Base-by-base conservation (phyloP, 2,329 filamentous ascomycete species). In the Aspergillus spinulosporus region DNA sequence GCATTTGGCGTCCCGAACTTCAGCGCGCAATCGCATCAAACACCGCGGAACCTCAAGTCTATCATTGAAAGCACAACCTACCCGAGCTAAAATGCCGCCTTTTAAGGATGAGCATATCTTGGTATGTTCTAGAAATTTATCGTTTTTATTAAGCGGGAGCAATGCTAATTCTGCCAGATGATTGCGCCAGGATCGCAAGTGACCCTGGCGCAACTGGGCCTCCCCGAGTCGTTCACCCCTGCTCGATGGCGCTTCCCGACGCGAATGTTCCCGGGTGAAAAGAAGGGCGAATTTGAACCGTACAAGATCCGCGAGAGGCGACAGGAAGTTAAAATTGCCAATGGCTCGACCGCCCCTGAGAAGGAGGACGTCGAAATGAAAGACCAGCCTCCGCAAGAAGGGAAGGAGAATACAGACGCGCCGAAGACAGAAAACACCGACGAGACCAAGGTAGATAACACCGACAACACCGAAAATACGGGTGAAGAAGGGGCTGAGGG, bases 201-300 rank as follows among this genome's bases (percentile, higher is more conserved):
- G 62, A 96, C 92, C 57, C 85, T 96, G 78, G 92, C 92, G 64
- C 92, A 96, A 82, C 84, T 96, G 42, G 92, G 92, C 50, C 88
- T 94, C 66, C 87, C 86, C 66, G 92, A 97, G 78, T 87, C 85
- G n/a, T 88, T 97, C 73, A 96, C 92, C 36, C 92, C 92, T 43
- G 91, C 94, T n/a, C 83, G 87, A 60, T 84, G 90, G 72, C 89
- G 92, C 64, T 84, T 97, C 64, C 86, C 89, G 32, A 97, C 93
- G 74, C 88, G 94, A 78, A 96, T 99, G 92, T 99, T 97, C 66
- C 82, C 82, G 1, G 85, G 81, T 52, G 85, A 87, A 64, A 92
- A 95, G 69, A 82, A 84, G 52, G 89, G 90, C 57, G 86, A 89
- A 69, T 92, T 85, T 69, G 89, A 93, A 68, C 92, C 93, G 1